Evolutionary conservation across 441 rosid genomes (phyloP), one percentile per base, ranked within the genome.

Genomic region (Breynia disticha): DNA sequence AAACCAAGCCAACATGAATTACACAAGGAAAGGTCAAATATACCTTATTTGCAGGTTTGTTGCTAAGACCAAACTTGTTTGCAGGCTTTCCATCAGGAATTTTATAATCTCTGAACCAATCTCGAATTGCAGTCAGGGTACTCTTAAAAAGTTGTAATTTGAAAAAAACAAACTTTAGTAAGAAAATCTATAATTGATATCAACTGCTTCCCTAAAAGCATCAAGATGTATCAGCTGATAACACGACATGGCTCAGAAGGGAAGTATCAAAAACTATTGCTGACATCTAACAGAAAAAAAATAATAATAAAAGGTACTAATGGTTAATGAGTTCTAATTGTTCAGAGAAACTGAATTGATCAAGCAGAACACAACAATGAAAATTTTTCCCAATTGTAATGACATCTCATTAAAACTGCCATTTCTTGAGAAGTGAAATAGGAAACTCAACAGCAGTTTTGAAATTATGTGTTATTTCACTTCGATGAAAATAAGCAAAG

Each of bases 21-120:
- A 48, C 11, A 43, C 2, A 44, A 37, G 0, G 42, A 35, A 13
- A n/a, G n/a, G 43, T 39, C 43, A 39, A 39, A 39, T 39, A 32
- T 70, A 91, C 98, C 89, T 88, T 88, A 81, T 66, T 78, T 38
- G 86, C 95, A 49, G 97, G 82, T 75, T 83, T 75, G 78, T 86
- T 86, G 66, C 97, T 95, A 42, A 93, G 95, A 56, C 88, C 99
- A 63, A 93, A 93, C 73, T 72, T 84, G 74, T 93, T 93, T 24
- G 97, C 96, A 59, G 99, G 97, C 66, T 93, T 93, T 42, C 95
- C 97, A 57, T 93, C 99, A 7, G 96, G 99, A 60, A 81, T 83
- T 73, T 93, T 93, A 71, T 93, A 93, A 67, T 93, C 97, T 60
- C 96, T 79, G 50, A 93, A 89, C 98, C 96, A 93, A 65, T 84